Evolutionary conservation across 306 rosid genomes (phyloP).

Genomic region (Acacia confusa): DNA sequence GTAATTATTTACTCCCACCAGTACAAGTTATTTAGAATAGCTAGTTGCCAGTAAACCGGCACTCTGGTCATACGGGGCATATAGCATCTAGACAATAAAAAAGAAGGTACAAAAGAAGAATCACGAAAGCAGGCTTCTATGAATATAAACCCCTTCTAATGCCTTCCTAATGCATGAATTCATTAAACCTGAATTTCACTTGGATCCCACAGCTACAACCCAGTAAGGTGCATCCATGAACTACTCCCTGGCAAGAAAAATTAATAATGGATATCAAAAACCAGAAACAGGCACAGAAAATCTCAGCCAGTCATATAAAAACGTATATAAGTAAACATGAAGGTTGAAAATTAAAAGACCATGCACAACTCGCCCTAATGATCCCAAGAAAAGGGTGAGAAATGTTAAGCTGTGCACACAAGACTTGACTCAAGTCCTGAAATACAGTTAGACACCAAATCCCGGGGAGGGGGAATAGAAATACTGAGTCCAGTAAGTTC

Average conservation of each 20-base stretch:
- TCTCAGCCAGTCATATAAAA: not conserved
- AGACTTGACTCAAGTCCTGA: conserved; percentile 10
- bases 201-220: conserved; percentile 37
- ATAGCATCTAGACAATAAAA: not conserved
- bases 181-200: conserved; percentile 27
- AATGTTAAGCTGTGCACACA: not conserved
- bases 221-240: not conserved
- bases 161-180: conserved; percentile 4
- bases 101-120: not conserved
- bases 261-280: not conserved
- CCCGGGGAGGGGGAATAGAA: not conserved
- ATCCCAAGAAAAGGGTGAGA: not conserved
- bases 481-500: not conserved
- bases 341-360: conserved; percentile 7
- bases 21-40: conserved; percentile 28
- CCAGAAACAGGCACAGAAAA: not conserved
- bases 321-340: conserved; percentile 14
- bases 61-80: not conserved
- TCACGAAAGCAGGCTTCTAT: not conserved
- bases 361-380: conserved; percentile 1
- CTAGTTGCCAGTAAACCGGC: conserved; percentile 7
- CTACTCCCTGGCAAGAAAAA: conserved; percentile 41
- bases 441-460: not conserved
- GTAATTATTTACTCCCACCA: conserved; percentile 27
- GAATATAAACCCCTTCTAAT: conserved; percentile 24